Base-by-base conservation (phyloP, 2,329 filamentous ascomycete genomes). In the Cordyceps cicadae region DNA sequence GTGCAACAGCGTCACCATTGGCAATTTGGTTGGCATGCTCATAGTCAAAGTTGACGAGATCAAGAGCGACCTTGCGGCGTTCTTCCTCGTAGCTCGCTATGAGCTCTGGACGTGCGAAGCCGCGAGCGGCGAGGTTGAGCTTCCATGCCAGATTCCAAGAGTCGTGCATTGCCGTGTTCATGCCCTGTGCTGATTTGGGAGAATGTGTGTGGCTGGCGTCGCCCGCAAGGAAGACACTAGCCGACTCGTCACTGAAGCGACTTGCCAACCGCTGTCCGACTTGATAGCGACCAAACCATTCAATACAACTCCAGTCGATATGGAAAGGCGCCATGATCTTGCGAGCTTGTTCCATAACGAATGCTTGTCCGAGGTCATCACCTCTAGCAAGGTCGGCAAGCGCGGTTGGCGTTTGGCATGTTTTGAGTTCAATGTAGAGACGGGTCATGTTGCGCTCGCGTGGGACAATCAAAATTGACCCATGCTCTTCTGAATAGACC, bases 261-360 rank as follows among this genome's bases (percentile, higher is more conserved):
- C 84, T 84, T 2, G 88, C 88, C 24, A 91, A 81, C 19, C 88
- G 82, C 74, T 89, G 87, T 12, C 86, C 85, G 61, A 89, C 86
- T 65, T 85, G 81, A 69, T 89, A 90, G 49, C 85, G 83, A 51
- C 86, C 87, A 74, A 89, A 90, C 86, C 87, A 90, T 72, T 87
- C 76, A 55, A 84, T 77, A 57, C 81, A 81, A 65, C 78, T 80
- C 83, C 83, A 86, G 53, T 80, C 74, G 49, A 86, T 73, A 57
- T 71, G 73, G 67, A 82, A 86, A 1, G 83, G 83, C 5, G 77
- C 76, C 74, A 86, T 80, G 61, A 86, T 86, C 65, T 81, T 78
- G 66, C 77, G 79, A 7, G 86, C 86, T 52, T 84, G 81, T 65
- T 82, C 78, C 80, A 90, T 90, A 55, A 92, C 86, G 66, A 88